Conservation (phyloP, 495 filamentous ascomycete genomes). For the Talaromyces adpressus region DNA sequence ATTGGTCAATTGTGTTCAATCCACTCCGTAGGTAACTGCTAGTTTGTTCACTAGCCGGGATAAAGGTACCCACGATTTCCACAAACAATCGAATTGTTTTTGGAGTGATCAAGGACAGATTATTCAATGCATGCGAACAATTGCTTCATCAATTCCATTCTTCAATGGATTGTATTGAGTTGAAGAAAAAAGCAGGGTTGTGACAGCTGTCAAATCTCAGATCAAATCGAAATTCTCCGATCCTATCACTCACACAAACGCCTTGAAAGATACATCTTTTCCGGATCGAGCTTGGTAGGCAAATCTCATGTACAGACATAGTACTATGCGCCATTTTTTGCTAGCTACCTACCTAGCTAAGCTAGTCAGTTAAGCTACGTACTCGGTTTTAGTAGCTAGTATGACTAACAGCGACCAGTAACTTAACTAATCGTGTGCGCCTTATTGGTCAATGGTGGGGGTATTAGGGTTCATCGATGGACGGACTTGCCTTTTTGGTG, state of each 20-base stretch:
- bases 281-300: not conserved
- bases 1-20: not conserved
- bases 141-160: not conserved
- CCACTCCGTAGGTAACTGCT: not conserved
- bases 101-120: not conserved
- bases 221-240: not conserved
- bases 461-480: not conserved
- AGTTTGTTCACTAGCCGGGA: not conserved
- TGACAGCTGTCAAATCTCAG: not conserved
- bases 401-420: not conserved
- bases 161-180: not conserved
- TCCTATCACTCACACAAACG: not conserved
- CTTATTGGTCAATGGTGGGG: not conserved
- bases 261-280: not conserved
- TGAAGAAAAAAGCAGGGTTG: not conserved
- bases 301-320: not conserved
- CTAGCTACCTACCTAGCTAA: not conserved
- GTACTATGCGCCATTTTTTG: not conserved
- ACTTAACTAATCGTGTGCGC: not conserved
- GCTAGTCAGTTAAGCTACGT: not conserved
- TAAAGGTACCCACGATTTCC: not conserved
- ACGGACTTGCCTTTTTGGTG: not conserved
- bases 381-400: too few relatives aligned
- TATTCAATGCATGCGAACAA: not conserved
- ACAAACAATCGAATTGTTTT: not conserved